These are phyloP conservation scores for Sporobolomyces phaffii DNA, from an alignment of 768 basidiomycete species.

Conservation along the genomic window DNA sequence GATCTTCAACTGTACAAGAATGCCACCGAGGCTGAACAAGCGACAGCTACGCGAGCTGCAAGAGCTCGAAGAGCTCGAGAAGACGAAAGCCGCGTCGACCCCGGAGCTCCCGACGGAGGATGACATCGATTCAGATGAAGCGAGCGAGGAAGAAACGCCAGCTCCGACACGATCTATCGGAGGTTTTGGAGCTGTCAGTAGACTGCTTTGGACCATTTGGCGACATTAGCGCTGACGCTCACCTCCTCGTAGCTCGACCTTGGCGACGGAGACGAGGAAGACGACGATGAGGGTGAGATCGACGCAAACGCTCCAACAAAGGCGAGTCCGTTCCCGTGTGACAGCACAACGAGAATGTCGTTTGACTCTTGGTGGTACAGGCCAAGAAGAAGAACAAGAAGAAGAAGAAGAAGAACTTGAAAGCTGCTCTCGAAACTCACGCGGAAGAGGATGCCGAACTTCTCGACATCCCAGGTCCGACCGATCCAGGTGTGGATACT, in stretches of 20 bases:
- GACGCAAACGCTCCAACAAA: background rate
- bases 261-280: conserved; percentile 43
- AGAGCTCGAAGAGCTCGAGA: conserved; percentile 45
- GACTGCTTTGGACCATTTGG: background rate
- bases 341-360: background rate
- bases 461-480: background rate
- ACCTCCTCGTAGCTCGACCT: conserved; percentile 45
- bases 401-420: conserved; percentile 46
- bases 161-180: background rate
- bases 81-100: background rate
- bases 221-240: background rate
- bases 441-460: background rate
- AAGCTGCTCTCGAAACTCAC: conserved; percentile 7
- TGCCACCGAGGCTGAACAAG: conserved; percentile 44
- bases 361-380: background rate
- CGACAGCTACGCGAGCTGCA: conserved; percentile 46
- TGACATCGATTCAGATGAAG: conserved; percentile 29
- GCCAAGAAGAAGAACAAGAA: conserved; percentile 36
- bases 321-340: background rate
- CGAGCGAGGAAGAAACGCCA: conserved; percentile 19
- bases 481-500: background rate
- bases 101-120: background rate
- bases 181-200: conserved; percentile 42
- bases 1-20: too few relatives aligned
- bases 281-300: conserved; percentile 49